A percentile compares a stretch with the other conserved stretches of the same genome.
Conservation (phyloP, 306 rosid genomes). For the Trichosanthes truncata region DNA sequence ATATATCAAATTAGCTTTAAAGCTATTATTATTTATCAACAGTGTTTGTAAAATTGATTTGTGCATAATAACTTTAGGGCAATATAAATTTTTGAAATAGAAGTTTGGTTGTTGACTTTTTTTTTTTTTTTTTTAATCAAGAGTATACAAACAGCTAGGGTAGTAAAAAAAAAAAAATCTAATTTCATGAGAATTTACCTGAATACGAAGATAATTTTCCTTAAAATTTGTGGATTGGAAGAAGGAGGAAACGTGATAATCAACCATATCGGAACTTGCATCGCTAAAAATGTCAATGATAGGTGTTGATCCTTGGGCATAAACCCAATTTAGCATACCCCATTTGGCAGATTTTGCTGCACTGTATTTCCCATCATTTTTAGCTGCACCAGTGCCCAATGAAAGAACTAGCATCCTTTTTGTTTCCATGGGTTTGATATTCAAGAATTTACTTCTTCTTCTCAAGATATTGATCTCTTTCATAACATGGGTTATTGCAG, state of each 20-base stretch:
- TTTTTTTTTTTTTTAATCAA: too few species aligned
- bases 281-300: not conserved
- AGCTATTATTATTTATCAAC: too few species aligned
- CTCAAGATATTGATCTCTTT: not conserved
- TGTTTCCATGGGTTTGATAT: not conserved
- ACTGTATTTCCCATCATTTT: not conserved
- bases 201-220: not conserved
- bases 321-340: not conserved
- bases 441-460: not conserved
- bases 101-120: too few species aligned
- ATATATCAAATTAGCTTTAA: too few species aligned
- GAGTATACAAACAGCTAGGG: too few species aligned
- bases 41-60: too few species aligned
- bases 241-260: not conserved
- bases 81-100: too few species aligned
- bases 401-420: not conserved
- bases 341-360: not conserved
- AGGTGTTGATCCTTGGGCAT: not conserved
- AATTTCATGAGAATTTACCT: too few species aligned
- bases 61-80: too few species aligned
- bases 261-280: not conserved
- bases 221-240: not conserved
- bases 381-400: not conserved
- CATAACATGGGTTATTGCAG: not conserved
- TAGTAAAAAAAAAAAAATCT: too few species aligned